Evolutionary conservation across 371 early-diverging fungal genomes (phyloP).

Genomic region (Blastocladiella emersonii): DNA sequence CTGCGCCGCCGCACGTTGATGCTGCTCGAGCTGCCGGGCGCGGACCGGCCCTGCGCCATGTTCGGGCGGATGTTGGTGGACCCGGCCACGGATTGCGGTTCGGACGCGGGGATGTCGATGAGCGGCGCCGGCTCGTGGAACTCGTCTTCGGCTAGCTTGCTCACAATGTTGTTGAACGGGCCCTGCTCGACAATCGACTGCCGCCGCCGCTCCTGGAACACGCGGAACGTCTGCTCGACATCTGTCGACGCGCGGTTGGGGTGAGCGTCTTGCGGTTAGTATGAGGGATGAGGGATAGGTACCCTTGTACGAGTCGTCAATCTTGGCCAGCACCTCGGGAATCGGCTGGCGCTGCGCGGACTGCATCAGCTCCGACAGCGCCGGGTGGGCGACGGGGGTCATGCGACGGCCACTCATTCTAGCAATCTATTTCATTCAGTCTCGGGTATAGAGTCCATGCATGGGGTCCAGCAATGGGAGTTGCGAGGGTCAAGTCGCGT

Average conservation of each 20-base stretch:
- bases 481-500: too few relatives aligned
- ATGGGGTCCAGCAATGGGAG: too few relatives aligned
- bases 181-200: background rate
- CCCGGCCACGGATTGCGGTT: too few relatives aligned
- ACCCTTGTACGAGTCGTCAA: background rate
- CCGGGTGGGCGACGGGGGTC: background rate
- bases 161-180: background rate
- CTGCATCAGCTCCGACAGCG: background rate
- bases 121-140: too few relatives aligned
- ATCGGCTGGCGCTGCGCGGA: slow-evolving; percentile 1
- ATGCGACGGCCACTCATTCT: background rate
- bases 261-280: too few relatives aligned
- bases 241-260: background rate
- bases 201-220: slow-evolving; percentile 1
- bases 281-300: background rate
- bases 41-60: too few relatives aligned
- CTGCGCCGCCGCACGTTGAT: background rate
- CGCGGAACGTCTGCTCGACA: background rate
- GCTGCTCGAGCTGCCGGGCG: too few relatives aligned
- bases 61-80: too few relatives aligned
- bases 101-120: too few relatives aligned
- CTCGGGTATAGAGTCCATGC: too few relatives aligned
- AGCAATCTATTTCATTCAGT: too few relatives aligned
- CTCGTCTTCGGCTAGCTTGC: background rate
- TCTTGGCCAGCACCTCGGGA: background rate